Evolutionary conservation across 495 filamentous ascomycete species (phyloP).

Genomic region (Aspergillus sparsus): DNA sequence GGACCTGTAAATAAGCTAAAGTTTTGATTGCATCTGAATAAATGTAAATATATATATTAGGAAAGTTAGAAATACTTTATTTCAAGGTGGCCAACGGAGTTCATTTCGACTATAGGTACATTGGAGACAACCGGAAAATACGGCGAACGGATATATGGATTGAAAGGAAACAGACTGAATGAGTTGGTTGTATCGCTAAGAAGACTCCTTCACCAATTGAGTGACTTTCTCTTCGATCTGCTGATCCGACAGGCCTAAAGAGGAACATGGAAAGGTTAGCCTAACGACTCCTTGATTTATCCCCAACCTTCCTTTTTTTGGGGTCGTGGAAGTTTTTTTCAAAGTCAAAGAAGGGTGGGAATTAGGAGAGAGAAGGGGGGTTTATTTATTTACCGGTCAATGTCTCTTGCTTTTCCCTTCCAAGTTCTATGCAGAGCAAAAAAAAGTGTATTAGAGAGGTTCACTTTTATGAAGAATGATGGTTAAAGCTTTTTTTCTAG

Average conservation of each 20-base stretch:
- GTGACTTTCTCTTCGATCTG: constrained; percentile 90
- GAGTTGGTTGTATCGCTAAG: constrained; percentile 31
- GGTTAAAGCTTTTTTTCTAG: not conserved
- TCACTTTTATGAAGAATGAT: not conserved
- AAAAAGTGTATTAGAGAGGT: constrained; percentile 15
- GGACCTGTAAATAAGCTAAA: not conserved
- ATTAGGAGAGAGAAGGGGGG: constrained; percentile 3
- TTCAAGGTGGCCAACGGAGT: constrained; percentile 16
- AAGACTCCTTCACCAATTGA: constrained; percentile 68
- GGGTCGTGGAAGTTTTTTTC: not conserved
- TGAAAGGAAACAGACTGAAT: constrained; percentile 20
- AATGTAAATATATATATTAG: constrained; percentile 16
- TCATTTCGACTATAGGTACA: constrained; percentile 52
- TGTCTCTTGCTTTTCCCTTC: constrained; percentile 82
- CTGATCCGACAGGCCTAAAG: constrained; percentile 78
- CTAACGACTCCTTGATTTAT: not conserved
- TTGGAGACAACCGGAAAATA: constrained; percentile 31
- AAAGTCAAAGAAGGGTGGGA: constrained; percentile 5
- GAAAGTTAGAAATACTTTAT: not conserved
- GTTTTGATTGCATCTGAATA: not conserved
- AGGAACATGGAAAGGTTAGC: no score
- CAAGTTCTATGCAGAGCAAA: constrained; percentile 60
- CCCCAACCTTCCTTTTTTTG: not conserved
- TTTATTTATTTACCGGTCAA: constrained; percentile 63
- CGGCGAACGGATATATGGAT: constrained; percentile 30